Percentiles rank a stretch among this genome's conserved stretches.
Conservation (phyloP, 2,329 filamentous ascomycete species). For the Hypoxylon sp. region DNA sequence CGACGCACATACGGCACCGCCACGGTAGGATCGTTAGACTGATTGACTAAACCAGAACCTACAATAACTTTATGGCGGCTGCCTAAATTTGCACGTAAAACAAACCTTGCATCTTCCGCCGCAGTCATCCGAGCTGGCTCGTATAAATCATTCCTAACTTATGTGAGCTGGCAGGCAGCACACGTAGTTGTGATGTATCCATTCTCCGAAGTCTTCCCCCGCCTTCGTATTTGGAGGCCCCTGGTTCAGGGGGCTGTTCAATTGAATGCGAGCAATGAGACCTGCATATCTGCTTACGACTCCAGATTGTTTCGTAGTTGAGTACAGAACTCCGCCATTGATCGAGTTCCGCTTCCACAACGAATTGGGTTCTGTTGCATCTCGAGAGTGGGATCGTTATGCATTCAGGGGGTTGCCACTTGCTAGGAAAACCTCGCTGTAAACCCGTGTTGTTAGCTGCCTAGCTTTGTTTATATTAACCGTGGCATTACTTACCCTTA, state of each 20-base stretch:
- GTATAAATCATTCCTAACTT: no score
- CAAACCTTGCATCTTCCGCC: no score
- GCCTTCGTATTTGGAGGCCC: not conserved
- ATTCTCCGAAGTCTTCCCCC: not conserved
- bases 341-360: slow-evolving; percentile 10
- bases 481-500: slow-evolving; percentile 2
- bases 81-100: no score
- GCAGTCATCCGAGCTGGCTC: no score
- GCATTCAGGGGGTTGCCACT: slow-evolving; percentile 5
- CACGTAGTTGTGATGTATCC: not conserved
- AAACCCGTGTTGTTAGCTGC: not conserved
- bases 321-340: not conserved
- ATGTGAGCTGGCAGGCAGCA: no score
- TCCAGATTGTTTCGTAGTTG: not conserved
- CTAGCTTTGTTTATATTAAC: not conserved
- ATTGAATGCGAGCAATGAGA: not conserved
- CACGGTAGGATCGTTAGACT: no score
- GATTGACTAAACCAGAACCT: no score
- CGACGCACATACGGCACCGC: no score
- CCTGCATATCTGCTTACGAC: not conserved
- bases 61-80: no score
- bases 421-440: slow-evolving; percentile 7
- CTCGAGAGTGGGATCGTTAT: slow-evolving; percentile 4
- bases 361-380: not conserved
- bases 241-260: not conserved